phyloP scores from a whole-genome alignment of 495 filamentous ascomycete species.

The Usnea hakonensis region DNA sequence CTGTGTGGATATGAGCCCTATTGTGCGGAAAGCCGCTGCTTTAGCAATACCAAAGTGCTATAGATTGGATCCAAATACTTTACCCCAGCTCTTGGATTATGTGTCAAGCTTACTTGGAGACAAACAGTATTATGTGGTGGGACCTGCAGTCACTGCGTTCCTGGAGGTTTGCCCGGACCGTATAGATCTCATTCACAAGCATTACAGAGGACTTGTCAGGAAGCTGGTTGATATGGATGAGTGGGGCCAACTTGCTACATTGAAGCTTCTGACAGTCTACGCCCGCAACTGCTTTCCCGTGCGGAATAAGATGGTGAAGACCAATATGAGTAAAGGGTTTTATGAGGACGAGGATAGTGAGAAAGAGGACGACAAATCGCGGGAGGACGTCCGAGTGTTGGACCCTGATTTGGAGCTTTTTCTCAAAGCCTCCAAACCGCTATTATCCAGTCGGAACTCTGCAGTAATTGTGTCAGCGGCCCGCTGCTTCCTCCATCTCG shows the following conservation, averaged over 20 bases:
- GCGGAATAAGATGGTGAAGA: constrained; percentile 49
- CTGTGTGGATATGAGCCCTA: constrained; percentile 84
- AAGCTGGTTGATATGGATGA: constrained; percentile 99
- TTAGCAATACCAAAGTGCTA: constrained; percentile 97
- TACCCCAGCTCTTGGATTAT: constrained; percentile 77
- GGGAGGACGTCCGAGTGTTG: constrained; percentile 52
- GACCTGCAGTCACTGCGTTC: constrained; percentile 83
- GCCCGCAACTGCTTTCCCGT: constrained; percentile 82
- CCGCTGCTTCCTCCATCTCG: constrained; percentile 75
- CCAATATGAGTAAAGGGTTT: constrained; percentile 56
- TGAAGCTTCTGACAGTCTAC: constrained; percentile 76
- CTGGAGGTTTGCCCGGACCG: constrained; percentile 80
- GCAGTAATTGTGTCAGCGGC: constrained; percentile 85
- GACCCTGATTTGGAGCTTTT: constrained; percentile 82
- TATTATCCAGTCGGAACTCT: constrained; percentile 88
- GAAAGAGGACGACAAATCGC: constrained; percentile 38
- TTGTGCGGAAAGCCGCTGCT: constrained; percentile 87
- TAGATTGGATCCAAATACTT: constrained; percentile 75
- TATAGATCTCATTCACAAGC: constrained; percentile 80
- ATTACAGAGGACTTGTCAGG: constrained; percentile 73
- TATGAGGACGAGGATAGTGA: constrained; percentile 62
- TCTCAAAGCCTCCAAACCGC: constrained; percentile 66
- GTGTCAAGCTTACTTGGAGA: constrained; percentile 71
- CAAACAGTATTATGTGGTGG: constrained; percentile 89
- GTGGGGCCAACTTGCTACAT: constrained; percentile 81